A percentile compares a stretch with the other conserved stretches of the same genome.
phyloP scores from a whole-genome alignment of 2,329 filamentous ascomycete genomes.

The Fusarium globosum region DNA sequence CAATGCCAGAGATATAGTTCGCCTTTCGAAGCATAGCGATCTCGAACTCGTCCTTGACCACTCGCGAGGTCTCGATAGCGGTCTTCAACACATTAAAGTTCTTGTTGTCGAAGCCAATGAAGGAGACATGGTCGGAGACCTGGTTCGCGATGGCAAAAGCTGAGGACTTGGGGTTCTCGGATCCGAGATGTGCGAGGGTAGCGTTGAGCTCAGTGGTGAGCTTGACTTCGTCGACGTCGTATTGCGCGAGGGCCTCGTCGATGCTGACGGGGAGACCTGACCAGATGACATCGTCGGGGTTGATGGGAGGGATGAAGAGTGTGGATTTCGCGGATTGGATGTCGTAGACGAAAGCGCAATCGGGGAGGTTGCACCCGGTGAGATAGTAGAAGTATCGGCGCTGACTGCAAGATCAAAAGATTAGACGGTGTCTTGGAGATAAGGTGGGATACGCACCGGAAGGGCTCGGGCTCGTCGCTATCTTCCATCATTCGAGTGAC shows the following conservation, averaged over 20 bases:
- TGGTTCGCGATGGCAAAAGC: slow-evolving; percentile 84
- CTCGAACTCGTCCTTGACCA: slow-evolving; percentile 80
- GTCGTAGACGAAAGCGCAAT: slow-evolving; percentile 85
- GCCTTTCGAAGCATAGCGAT: slow-evolving; percentile 78
- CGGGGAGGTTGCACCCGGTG: slow-evolving; percentile 83
- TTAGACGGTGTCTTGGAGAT: not conserved
- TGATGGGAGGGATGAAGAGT: slow-evolving; percentile 89
- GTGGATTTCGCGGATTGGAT: slow-evolving; percentile 78
- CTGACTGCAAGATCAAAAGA: slow-evolving; percentile 65
- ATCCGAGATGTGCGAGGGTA: slow-evolving; percentile 68
- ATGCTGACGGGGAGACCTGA: slow-evolving; percentile 83
- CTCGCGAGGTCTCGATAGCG: slow-evolving; percentile 75
- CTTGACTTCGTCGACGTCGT: slow-evolving; percentile 83
- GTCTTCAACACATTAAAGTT: slow-evolving; percentile 67
- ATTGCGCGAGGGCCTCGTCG: slow-evolving; percentile 79
- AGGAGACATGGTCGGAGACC: slow-evolving; percentile 76
- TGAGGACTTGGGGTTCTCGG: slow-evolving; percentile 53
- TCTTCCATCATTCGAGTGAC: slow-evolving; percentile 87
- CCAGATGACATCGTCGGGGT: slow-evolving; percentile 94
- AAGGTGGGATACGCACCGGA: slow-evolving; percentile 67
- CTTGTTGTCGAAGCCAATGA: slow-evolving; percentile 75
- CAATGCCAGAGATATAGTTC: slow-evolving; percentile 75
- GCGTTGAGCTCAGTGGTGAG: slow-evolving; percentile 80
- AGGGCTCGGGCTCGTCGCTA: slow-evolving; percentile 84
- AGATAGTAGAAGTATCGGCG: slow-evolving; percentile 96